Evolutionary conservation across 306 rosid genomes (phyloP), one percentile per base, ranked within the genome.

Genomic region (Fragaria iinumae): DNA sequence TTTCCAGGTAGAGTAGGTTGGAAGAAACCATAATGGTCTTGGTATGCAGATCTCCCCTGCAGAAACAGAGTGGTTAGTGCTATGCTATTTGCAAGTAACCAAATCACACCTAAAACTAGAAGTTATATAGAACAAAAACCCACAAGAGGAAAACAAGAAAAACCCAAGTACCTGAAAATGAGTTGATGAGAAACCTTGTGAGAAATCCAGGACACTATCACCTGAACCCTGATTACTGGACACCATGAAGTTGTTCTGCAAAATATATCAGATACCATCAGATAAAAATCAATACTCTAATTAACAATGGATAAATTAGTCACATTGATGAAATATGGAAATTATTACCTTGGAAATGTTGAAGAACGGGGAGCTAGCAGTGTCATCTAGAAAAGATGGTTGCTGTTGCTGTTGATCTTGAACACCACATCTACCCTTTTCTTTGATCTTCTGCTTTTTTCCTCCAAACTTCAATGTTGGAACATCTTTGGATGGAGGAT

Each of bases 111-210:
- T 44, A 43, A 1, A 6, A 12, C 36, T 32, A 32, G 39, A 7
- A 41, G 23, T 34, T 50, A 29, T 5, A 29, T 2, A 32, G 20
- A 50, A 56, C 18, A 49, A 52, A 50, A 8, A 12, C 11, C 47
- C 25, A 25, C 34, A 21, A 59, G 43, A 41, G 44, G 10, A 41
- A 6, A n/a, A 66, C 38, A 69, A 3, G 67, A 63, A 27, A 49
- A 66, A 78, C 12, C 50, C 60, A 74, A 78, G 69, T 86, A 95
- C 99, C 96, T 88, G 81, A 84, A 87, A 87, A 71, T 91, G 87
- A 68, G 84, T 96, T n/a, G 97, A 87, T 45, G 98, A 91, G 74
- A 85, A 89, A 73, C 95, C 96, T 85, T 92, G 96, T 66, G 97
- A 95, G 77, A 76, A 88, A 44, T 89, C 93, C 53, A 85, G 41